Percentiles rank a stretch among this genome's conserved stretches.
Evolutionary conservation across 441 rosid species (phyloP).

Genomic region (Hypseocharis bilobata): DNA sequence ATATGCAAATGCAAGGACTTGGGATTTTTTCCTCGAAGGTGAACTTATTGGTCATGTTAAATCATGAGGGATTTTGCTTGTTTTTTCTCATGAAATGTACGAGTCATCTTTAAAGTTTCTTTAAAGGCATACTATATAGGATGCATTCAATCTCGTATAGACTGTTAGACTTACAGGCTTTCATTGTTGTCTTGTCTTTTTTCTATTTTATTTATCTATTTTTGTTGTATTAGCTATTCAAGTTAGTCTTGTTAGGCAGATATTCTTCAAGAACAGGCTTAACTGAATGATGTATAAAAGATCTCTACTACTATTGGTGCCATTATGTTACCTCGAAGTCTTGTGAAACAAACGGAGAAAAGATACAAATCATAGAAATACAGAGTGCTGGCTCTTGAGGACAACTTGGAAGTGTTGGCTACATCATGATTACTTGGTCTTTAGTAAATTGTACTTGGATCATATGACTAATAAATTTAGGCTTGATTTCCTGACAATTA

Average conservation of each 20-base stretch:
- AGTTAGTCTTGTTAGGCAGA: neutral
- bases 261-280: neutral
- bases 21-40: neutral
- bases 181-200: too few species aligned
- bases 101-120: neutral
- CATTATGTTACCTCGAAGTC: too few species aligned
- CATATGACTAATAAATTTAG: neutral
- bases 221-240: too few species aligned
- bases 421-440: neutral
- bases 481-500: neutral
- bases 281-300: neutral
- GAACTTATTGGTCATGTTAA: neutral
- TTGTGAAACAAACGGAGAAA: neutral
- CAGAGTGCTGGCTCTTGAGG: too few species aligned
- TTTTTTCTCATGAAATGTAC: neutral
- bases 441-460: neutral
- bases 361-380: too few species aligned
- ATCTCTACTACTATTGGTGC: neutral
- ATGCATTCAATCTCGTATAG: neutral
- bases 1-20: neutral
- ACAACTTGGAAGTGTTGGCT: neutral
- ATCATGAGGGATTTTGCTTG: slow-evolving; percentile 1
- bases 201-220: too few species aligned
- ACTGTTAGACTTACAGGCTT: neutral
- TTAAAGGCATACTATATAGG: too few species aligned